A percentile compares a stretch with the other conserved stretches of the same genome.
phyloP scores from a whole-genome alignment of 352 stramenopile genomes.

The Pythium oligandrum region DNA sequence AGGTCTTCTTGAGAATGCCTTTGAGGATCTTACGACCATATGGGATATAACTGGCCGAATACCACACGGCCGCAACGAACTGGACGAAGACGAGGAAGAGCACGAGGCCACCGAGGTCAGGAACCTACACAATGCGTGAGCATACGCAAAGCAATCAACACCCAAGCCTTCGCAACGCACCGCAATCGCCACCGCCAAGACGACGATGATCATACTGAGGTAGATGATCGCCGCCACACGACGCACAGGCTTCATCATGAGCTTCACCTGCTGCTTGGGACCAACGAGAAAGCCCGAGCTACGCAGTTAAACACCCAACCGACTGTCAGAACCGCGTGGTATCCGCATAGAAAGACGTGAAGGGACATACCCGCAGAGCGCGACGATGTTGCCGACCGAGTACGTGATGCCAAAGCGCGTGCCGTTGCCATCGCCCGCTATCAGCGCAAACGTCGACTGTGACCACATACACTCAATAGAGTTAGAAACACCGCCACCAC shows the following conservation, averaged over 20 bases:
- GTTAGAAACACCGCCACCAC: too few species aligned
- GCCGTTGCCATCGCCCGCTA: slow-evolving; percentile 56
- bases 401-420: slow-evolving; percentile 82
- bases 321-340: not conserved
- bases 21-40: slow-evolving; percentile 81
- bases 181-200: slow-evolving; percentile 64
- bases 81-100: slow-evolving; percentile 77
- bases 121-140: slow-evolving; percentile 28
- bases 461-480: slow-evolving; percentile 1
- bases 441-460: slow-evolving; percentile 79
- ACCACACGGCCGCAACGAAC: slow-evolving; percentile 73
- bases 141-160: not conserved
- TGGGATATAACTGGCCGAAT: slow-evolving; percentile 81
- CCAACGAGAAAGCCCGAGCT: slow-evolving; percentile 82
- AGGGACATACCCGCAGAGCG: slow-evolving; percentile 60
- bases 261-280: slow-evolving; percentile 74
- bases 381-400: slow-evolving; percentile 78
- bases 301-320: not conserved
- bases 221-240: slow-evolving; percentile 71
- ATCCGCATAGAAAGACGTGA: slow-evolving; percentile 4
- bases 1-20: slow-evolving; percentile 59
- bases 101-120: slow-evolving; percentile 66
- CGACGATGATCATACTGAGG: slow-evolving; percentile 69
- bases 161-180: slow-evolving; percentile 20
- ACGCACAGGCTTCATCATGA: slow-evolving; percentile 84